Evolutionary conservation across 495 filamentous ascomycete species (phyloP), one percentile per base, ranked within the genome.

Genomic region (Astrocystis sublimbata): DNA sequence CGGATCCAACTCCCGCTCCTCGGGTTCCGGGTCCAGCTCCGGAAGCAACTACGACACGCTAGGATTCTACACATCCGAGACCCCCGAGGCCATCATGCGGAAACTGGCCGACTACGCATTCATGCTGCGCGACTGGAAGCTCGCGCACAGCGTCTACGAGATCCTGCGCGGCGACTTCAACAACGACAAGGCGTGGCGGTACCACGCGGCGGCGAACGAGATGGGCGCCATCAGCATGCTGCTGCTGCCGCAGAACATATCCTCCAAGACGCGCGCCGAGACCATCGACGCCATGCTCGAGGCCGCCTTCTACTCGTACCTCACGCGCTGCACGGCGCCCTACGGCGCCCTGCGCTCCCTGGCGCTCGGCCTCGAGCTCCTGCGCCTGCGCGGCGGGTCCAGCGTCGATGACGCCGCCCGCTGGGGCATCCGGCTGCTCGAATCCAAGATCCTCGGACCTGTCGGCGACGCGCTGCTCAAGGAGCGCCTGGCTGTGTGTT

Each of bases 171-270:
- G 87, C 7, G 94, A 98, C 68, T 98, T 92, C 68, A 87, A 85
- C 60, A 93, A 93, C 70, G 93, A 98, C 72, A 97, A 97, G 73
- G 94, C 94, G 1, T 98, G 96, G 94, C 89, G 82, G 66, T 92
- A 97, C 65, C 92, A 97, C 71, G 94, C 96, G 0, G 92, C 89
- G 0, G 89, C 90, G 13, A 89, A 92, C 72, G 94, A 98, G 76
- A 97, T 98, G 92, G 85, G 88, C 4, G 94, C 91, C 12, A 80
- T 97, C 3, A 89, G 87, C 62, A 84, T 88, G 35, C 84, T 98
- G 35, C 76, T 98, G 24, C 87, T 86, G 66, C 87, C 88, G 21
- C 83, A 88, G 55, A 81, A 83, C 24, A 81, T 90, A 61, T 86
- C 86, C 2, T 85, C 86, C 19, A 96, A 89, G 67, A 84, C 82